A percentile compares a stretch with the other conserved stretches of the same genome.
These are phyloP conservation scores for Tubosaeta sp. DNA, from an alignment of 768 basidiomycete species.

Conservation along the genomic window DNA sequence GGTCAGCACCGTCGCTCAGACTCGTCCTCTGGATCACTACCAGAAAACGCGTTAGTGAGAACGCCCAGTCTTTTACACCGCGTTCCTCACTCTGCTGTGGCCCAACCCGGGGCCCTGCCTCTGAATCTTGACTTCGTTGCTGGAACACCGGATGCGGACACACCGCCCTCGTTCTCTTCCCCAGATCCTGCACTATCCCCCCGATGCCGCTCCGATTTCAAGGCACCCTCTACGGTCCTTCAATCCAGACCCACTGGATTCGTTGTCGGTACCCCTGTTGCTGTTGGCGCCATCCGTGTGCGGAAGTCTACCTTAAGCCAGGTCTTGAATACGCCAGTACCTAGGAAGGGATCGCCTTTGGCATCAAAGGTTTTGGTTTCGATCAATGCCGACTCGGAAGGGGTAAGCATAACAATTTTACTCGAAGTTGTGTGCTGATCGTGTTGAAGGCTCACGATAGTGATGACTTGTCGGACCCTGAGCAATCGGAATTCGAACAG, in stretches of 20 bases:
- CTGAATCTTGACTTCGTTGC: not conserved
- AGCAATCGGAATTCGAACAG: not conserved
- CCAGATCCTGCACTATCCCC: not conserved
- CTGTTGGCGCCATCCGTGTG: not conserved
- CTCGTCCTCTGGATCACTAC: too few species aligned
- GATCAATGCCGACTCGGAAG: not conserved
- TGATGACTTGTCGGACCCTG: not conserved
- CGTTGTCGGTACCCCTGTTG: not conserved
- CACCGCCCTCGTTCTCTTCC: not conserved
- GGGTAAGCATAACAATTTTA: not conserved
- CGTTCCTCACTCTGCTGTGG: not conserved
- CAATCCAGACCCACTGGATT: not conserved
- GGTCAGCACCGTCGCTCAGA: too few species aligned
- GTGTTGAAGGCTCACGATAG: not conserved
- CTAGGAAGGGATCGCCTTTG: not conserved
- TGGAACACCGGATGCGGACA: not conserved
- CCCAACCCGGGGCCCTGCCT: not conserved
- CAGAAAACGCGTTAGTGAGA: not conserved
- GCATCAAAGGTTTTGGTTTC: not conserved
- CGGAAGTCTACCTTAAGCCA: not conserved
- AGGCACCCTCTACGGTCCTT: not conserved
- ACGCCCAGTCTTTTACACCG: not conserved
- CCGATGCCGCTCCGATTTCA: not conserved
- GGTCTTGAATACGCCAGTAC: not conserved
- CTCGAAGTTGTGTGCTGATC: not conserved